Evolutionary conservation across 768 basidiomycete species (phyloP).

Genomic region (Coprinopsis sp.): DNA sequence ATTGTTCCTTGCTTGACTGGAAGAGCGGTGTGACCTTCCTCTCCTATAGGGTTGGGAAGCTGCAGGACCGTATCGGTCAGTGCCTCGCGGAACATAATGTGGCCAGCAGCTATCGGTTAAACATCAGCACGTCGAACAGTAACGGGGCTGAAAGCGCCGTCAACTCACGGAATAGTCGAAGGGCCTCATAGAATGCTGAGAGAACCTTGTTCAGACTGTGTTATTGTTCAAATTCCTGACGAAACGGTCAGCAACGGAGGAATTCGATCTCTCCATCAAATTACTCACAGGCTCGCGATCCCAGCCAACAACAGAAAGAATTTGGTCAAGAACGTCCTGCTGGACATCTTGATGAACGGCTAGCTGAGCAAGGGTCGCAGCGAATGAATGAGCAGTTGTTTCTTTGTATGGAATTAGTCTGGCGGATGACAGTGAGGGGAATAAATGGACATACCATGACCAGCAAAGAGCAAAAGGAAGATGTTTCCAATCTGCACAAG

Average conservation of each 20-base stretch:
- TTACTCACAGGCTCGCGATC: slow-evolving; percentile 30
- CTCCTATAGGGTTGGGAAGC: slow-evolving; percentile 35
- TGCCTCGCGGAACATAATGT: slow-evolving; percentile 38
- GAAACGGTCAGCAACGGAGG: not conserved
- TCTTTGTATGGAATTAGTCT: slow-evolving; percentile 23
- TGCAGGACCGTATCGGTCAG: slow-evolving; percentile 37
- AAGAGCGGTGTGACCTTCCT: slow-evolving; percentile 32
- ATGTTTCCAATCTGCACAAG: slow-evolving; percentile 46
- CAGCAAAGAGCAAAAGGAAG: no score
- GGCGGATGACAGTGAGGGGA: not conserved
- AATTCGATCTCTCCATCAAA: no score
- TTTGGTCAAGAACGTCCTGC: slow-evolving; percentile 40
- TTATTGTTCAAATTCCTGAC: no score
- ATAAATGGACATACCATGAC: slow-evolving; percentile 30
- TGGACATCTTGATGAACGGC: slow-evolving; percentile 42
- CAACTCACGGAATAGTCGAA: slow-evolving; percentile 43
- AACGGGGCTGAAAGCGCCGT: no score
- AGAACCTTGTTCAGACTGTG: no score
- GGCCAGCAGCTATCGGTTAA: slow-evolving; percentile 30
- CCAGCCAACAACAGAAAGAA: no score
- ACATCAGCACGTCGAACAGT: not conserved
- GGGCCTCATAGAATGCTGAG: slow-evolving; percentile 41
- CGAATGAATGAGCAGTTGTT: no score
- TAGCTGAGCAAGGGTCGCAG: slow-evolving; percentile 43
- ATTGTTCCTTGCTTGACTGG: slow-evolving; percentile 37